Evolutionary conservation across 139 green algal genomes (phyloP).

Genomic region (Micractinium conductrix): DNA sequence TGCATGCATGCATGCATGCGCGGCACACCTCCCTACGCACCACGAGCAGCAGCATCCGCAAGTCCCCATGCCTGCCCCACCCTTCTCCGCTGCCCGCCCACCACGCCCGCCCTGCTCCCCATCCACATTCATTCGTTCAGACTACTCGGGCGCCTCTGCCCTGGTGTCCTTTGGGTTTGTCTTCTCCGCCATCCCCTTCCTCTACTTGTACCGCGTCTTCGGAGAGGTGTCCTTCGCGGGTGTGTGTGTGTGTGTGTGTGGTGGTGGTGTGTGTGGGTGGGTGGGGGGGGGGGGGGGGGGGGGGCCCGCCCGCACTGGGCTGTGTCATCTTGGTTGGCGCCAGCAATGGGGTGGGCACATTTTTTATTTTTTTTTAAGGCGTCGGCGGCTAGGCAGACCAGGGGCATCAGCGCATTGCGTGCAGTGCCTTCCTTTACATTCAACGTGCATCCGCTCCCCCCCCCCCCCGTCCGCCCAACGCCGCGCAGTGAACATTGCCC

Average conservation of each 20-base stretch:
- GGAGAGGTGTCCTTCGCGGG: slow-evolving; percentile 52
- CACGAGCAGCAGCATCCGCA: no score
- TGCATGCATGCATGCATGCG: no score
- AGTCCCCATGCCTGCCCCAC: background rate
- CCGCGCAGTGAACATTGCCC: slow-evolving; percentile 70
- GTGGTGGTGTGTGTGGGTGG: background rate
- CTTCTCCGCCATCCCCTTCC: slow-evolving; percentile 76
- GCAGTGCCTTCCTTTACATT: no score
- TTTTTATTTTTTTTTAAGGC: no score
- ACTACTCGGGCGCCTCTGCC: slow-evolving; percentile 74
- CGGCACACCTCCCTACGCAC: no score
- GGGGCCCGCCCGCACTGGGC: background rate
- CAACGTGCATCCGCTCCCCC: background rate
- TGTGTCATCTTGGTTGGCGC: no score
- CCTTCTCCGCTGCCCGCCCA: background rate
- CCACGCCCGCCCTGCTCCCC: no score
- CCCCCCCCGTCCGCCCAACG: background rate
- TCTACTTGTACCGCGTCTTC: slow-evolving; percentile 85
- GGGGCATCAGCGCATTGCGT: no score
- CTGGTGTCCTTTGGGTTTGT: slow-evolving; percentile 82
- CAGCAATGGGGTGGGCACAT: no score
- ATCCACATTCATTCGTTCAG: no score
- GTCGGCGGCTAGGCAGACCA: no score
- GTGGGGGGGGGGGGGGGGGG: background rate
- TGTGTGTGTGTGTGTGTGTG: background rate